Percentiles rank a stretch among this genome's conserved stretches.
These are phyloP conservation scores for Clathrus columnatus DNA, from an alignment of 768 basidiomycete species.

Conservation along the genomic window DNA sequence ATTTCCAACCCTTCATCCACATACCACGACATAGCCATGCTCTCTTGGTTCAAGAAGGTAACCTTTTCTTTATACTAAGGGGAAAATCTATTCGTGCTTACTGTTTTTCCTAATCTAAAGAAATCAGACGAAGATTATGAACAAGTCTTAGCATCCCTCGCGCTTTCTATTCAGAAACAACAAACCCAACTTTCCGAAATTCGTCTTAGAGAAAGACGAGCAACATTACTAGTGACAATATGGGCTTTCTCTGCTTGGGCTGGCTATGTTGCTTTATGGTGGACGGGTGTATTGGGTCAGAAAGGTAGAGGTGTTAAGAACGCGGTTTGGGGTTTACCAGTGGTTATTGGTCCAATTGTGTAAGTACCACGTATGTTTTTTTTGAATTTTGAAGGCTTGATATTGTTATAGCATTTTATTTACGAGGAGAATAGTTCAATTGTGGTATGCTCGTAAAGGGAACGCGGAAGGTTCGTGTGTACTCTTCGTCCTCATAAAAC, in stretches of 20 bases:
- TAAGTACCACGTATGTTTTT: constrained; percentile 33
- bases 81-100: too few species aligned
- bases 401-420: constrained; percentile 51
- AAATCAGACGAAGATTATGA: constrained; percentile 57
- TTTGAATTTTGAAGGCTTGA: neutral
- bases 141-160: constrained; percentile 56
- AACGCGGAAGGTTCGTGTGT: constrained; percentile 63
- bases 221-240: constrained; percentile 67
- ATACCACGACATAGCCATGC: neutral
- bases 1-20: neutral
- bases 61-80: too few species aligned
- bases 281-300: constrained; percentile 39
- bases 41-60: neutral
- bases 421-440: constrained; percentile 68
- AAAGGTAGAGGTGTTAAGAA: constrained; percentile 32
- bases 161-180: constrained; percentile 61
- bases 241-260: constrained; percentile 73
- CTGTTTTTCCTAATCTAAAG: neutral
- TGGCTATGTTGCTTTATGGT: constrained; percentile 67
- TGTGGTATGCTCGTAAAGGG: constrained; percentile 76
- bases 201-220: constrained; percentile 72
- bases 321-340: constrained; percentile 35
- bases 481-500: constrained; percentile 4
- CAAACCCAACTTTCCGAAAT: constrained; percentile 73
- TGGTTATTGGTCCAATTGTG: constrained; percentile 70